Conservation (phyloP, 2,329 filamentous ascomycete species). For the Colletotrichum brevisporum region DNA sequence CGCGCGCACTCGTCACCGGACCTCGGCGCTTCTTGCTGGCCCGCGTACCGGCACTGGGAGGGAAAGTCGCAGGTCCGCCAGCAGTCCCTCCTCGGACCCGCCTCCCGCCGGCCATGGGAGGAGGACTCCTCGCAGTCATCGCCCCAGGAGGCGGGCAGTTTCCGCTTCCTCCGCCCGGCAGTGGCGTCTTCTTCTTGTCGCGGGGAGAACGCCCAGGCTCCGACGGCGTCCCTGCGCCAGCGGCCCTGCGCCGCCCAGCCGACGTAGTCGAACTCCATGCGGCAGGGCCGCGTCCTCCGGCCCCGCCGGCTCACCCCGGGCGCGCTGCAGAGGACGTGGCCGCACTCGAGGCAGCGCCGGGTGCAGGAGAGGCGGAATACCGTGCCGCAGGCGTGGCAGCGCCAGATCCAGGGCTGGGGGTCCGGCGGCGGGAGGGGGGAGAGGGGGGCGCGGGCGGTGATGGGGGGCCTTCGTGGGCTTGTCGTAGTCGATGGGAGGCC, state of each 20-base stretch:
- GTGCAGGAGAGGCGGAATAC: conserved; percentile 50
- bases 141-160: neutral
- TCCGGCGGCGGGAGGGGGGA: neutral
- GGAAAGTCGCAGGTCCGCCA: conserved; percentile 25
- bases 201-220: no score
- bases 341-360: conserved; percentile 56
- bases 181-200: neutral
- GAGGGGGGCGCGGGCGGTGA: neutral
- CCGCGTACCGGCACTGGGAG: conserved; percentile 14
- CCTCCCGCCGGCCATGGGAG: no score
- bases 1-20: no score
- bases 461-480: neutral
- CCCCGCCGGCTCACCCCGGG: conserved; percentile 21
- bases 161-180: neutral
- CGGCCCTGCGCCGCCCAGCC: conserved; percentile 48
- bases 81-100: neutral
- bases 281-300: conserved; percentile 41
- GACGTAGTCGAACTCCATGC: conserved; percentile 50
- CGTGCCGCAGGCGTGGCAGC: conserved; percentile 49
- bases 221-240: conserved; percentile 45
- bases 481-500: no score
- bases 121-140: neutral
- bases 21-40: neutral
- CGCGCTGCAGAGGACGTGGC: conserved; percentile 52
- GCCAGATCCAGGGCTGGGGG: conserved; percentile 50